These are phyloP conservation scores for Starmerella gropengiesseri DNA, from an alignment of 805 yeast genomes.

Conservation along the genomic window DNA sequence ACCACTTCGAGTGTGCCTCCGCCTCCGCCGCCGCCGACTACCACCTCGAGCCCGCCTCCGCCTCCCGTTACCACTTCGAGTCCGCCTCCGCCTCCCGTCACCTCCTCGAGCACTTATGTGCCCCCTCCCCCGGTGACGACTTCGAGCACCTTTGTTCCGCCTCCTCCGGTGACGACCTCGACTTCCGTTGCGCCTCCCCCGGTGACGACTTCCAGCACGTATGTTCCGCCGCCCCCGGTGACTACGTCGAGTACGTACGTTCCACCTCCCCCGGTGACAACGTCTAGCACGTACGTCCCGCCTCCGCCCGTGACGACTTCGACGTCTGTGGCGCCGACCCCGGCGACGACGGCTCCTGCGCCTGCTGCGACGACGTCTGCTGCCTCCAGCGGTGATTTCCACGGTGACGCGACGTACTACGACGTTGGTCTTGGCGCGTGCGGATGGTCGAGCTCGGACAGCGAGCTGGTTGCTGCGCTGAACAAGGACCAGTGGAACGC, in stretches of 20 bases:
- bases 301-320: neutral
- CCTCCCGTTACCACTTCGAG: neutral
- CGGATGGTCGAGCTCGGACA: slow-evolving; percentile 37
- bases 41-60: neutral
- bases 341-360: slow-evolving; percentile 1
- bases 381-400: slow-evolving; percentile 23
- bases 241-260: neutral
- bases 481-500: slow-evolving; percentile 31
- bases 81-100: neutral
- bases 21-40: neutral
- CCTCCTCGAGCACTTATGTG: neutral
- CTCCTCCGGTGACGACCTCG: neutral
- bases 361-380: slow-evolving; percentile 5
- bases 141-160: neutral
- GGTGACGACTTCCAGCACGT: neutral
- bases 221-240: neutral
- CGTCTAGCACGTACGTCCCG: neutral
- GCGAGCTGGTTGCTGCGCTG: slow-evolving; percentile 46
- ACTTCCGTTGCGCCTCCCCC: neutral
- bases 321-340: neutral
- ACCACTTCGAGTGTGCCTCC: neutral
- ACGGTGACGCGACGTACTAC: slow-evolving; percentile 32
- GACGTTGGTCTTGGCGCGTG: slow-evolving; percentile 43
- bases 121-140: neutral
- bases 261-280: neutral